Percentiles rank a stretch among this genome's conserved stretches.
phyloP scores from a whole-genome alignment of 805 yeast genomes.

The Torulaspora gathmanii region DNA sequence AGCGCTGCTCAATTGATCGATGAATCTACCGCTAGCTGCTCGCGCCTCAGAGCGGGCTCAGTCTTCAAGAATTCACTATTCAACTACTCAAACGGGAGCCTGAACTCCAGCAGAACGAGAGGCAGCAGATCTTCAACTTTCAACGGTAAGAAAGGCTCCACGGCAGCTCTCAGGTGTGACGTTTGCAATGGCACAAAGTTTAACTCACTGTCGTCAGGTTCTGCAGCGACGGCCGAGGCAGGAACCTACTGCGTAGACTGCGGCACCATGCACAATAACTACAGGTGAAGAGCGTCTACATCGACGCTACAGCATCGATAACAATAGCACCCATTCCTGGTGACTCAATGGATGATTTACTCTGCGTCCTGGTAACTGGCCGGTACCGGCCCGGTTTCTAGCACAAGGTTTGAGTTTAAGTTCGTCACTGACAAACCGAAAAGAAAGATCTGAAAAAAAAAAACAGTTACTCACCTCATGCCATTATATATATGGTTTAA shows the following conservation, averaged over 20 bases:
- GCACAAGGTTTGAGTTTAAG: constrained; percentile 1
- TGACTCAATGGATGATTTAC: background rate
- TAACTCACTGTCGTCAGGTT: constrained; percentile 9
- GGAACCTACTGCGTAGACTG: constrained; percentile 30
- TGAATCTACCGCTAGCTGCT: background rate
- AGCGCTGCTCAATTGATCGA: background rate
- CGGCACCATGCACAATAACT: constrained; percentile 26
- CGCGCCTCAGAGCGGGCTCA: constrained; percentile 16
- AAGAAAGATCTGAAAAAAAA: constrained; percentile 3
- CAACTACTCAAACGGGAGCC: constrained; percentile 17
- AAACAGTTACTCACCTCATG: background rate
- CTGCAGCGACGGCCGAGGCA: constrained; percentile 9
- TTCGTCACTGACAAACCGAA: background rate
- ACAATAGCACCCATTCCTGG: background rate
- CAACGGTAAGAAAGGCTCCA: constrained; percentile 2
- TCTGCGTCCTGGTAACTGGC: background rate
- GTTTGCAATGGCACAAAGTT: constrained; percentile 31
- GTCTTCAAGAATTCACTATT: constrained; percentile 16
- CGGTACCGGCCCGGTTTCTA: constrained; percentile 13
- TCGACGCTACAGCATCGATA: too few relatives aligned
- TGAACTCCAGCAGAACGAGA: constrained; percentile 12
- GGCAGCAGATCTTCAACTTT: constrained; percentile 10
- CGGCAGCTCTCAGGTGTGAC: constrained; percentile 19
- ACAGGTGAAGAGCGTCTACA: constrained; percentile 17
- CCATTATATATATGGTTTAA: constrained; percentile 3